These are phyloP conservation scores for Otatea glauca DNA, from an alignment of 176 grass and related monocot genomes.

Conservation along the genomic window DNA sequence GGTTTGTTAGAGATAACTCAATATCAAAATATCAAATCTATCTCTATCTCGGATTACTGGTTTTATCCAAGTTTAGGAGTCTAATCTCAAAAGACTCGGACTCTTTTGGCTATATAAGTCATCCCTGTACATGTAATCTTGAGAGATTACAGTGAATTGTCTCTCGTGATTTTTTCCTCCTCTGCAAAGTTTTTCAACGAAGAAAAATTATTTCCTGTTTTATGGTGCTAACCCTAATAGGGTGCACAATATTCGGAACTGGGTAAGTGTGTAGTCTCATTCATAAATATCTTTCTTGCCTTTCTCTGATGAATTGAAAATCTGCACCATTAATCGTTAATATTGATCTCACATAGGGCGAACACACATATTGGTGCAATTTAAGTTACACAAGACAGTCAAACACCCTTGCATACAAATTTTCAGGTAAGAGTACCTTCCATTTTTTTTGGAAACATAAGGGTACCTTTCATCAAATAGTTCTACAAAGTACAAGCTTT, in stretches of 20 bases:
- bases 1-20: too few species aligned
- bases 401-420: background rate
- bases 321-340: background rate
- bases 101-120: too few species aligned
- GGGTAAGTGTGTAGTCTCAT: background rate
- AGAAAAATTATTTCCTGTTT: too few species aligned
- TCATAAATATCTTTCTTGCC: background rate
- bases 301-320: background rate
- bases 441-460: background rate
- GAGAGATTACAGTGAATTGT: too few species aligned
- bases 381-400: background rate
- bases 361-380: background rate
- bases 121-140: too few species aligned
- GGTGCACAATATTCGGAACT: background rate
- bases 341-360: background rate
- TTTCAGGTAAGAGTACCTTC: background rate
- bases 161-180: too few species aligned
- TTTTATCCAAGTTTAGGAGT: too few species aligned
- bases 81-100: too few species aligned
- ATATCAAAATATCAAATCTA: too few species aligned
- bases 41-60: too few species aligned
- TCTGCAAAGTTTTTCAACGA: too few species aligned
- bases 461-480: background rate
- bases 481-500: background rate
- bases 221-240: too few species aligned